These are phyloP conservation scores for Lanmaoa rubissima DNA, from an alignment of 768 basidiomycete species.

Conservation along the genomic window DNA sequence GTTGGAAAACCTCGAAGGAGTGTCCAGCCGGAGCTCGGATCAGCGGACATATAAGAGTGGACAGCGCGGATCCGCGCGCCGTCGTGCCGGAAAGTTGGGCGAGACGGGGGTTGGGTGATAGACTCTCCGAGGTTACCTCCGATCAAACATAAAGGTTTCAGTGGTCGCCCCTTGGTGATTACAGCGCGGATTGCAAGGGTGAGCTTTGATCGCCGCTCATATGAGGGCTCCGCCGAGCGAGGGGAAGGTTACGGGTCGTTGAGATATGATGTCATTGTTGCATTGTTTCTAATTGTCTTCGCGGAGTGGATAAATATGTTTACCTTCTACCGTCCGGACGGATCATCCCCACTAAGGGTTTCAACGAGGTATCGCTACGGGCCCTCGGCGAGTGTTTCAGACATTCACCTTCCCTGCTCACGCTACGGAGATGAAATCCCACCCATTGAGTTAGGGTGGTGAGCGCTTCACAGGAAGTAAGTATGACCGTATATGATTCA, in stretches of 20 bases:
- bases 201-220: conserved; percentile 1
- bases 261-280: conserved; percentile 10
- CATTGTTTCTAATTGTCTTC: conserved; percentile 1
- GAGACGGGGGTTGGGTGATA: background rate
- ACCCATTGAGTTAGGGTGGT: conserved; percentile 3
- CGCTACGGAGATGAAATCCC: conserved; percentile 16
- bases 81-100: background rate
- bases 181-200: background rate
- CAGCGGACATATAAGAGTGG: background rate
- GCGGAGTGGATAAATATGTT: background rate
- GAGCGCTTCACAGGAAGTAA: background rate
- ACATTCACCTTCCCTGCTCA: background rate
- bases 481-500: background rate
- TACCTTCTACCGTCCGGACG: conserved; percentile 7
- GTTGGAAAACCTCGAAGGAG: background rate
- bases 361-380: background rate
- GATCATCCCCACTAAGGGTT: conserved; percentile 8
- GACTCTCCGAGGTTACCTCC: background rate
- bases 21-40: background rate
- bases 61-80: background rate
- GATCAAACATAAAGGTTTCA: background rate
- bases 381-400: background rate
- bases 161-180: conserved; percentile 3
- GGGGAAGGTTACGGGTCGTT: background rate
- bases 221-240: too few relatives aligned